Base-by-base conservation (phyloP, 768 basidiomycete species). In the Lactarius tabidus region DNA sequence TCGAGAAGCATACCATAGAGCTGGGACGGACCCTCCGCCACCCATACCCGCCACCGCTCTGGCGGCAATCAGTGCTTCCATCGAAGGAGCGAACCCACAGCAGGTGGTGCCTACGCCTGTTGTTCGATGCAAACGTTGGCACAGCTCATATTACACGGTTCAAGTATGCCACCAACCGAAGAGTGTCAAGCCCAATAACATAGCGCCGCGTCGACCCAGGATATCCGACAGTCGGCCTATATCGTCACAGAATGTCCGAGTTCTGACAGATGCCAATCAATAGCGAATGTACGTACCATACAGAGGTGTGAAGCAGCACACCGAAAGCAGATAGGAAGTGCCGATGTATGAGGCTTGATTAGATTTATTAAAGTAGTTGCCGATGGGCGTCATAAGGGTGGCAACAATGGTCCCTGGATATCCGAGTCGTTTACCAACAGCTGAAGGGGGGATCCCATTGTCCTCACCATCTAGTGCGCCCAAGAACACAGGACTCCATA, bases 1-100 rank as follows among this genome's bases (percentile, higher is more conserved):
- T 69, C 70, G 72, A 70, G 70, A 62, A 59, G 60, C 67, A 66
- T 58, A 60, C 38, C 69, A 62, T 70, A 74, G 69, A 48, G 31
- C 23, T 8, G n/a, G 35, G 23, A 84, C 88, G 76, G 74, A 91
- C 86, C 93, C 90, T 75, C 93, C 94, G 63, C 94, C 93, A 62
- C 92, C 94, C 86, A 93, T 91, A 57, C 95, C 95, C 31, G 95
- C 93, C 52, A 97, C 76, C 3, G 91, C 86, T 15, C 95, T 85
- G 62, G 90, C 91, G 48, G 81, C 80, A 67, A 96, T 93, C 60
- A 97, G 82, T 15, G 81, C 74, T 67, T 85, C 82, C 95, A 98
- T 96, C 7, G 88, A 90, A 10, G 89, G 86, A 48, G 93, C 95
- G 48, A 95, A 70, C 1, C 92, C 96, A 72, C 95, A 98, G 18